Base-by-base conservation (phyloP, 2,329 filamentous ascomycete species). In the Colletotrichum destructivum region DNA sequence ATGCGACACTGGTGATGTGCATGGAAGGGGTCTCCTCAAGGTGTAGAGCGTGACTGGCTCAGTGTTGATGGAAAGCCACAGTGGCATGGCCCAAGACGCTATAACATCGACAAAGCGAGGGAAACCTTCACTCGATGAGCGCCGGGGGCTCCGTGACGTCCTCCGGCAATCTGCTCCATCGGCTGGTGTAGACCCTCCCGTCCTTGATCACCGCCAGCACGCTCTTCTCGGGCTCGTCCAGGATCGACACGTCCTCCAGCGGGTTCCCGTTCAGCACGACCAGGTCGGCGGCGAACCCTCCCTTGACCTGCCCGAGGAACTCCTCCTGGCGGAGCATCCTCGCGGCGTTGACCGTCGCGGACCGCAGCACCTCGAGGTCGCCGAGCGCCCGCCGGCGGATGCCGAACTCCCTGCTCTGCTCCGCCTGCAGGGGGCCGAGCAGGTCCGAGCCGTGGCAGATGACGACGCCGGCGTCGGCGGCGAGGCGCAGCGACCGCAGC, bases 171-270 rank as follows among this genome's bases (percentile, higher is more conserved):
- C 64, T 73, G 26, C 62, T 66, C 78, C 78, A 79, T 12, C 77
- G 74, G 21, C 78, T 79, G n/a, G 69, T 75, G 51, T 79, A 79
- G n/a, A 81, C 82, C 23, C 84, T 80, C 3, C 88, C 88, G 46
- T 88, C 88, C 75, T 90, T 89, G 59, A 90, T 81, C 1, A 90
- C 87, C 2, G 82, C 84, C 54, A 88, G 74, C 9, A 89, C 73
- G 71, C 84, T 80, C 74, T 82, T 81, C 61, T 88, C 84, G 2
- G 84, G 84, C 51, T 80, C 75, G 71, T 86, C 86, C 35, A 91
- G 75, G 4, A 89, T 79, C 0, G 82, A 81, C 21, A 90, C 83
- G 75, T 90, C 84, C n/a, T 89, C 83, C 62, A 91, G 77, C 2
- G 88, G 89, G 74, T 89, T 89, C 52, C 75, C 74, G 49, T 85